Evolutionary conservation across 306 rosid genomes (phyloP), one percentile per base, ranked within the genome.

Genomic region (Cucurbita moschata): DNA sequence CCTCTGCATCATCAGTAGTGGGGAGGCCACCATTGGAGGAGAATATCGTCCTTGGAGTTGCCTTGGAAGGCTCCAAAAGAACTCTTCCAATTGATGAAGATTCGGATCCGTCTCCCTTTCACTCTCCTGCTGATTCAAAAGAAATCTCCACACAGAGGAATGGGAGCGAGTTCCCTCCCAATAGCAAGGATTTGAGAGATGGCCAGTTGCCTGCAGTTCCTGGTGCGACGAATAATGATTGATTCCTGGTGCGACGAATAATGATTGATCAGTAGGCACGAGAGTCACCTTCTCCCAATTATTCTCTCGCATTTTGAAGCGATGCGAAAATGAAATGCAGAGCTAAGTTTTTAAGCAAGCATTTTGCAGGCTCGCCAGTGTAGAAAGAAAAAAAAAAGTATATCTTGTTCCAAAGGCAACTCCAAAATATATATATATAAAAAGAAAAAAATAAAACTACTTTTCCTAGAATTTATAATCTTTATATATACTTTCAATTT

Each of bases 1-100:
- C 81, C 80, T 65, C 80, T 26, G 78, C 63, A 58, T 50, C 89
- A 5, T 47, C 83, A 10, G 65, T 87, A 39, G 64, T 78, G 35
- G 60, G 80, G 7, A 81, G 86, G 57, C 76, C 92, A 19, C 72
- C 91, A 54, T 73, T 94, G 46, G 97, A 91, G 79, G 97, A 91
- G 79, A 94, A 94, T 70, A 89, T 94, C 55, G 86, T 94, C 79
- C 97, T 94, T 12, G 99, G 88, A 55, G 97, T 94, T 79, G 99
- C 96, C 39, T 80, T 94, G n/a, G 96, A 94, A 72, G 99, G 97
- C 67, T 91, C 99, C 43, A 94, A 86, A 83, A 86, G 96, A 74
- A 94, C 96, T 50, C 99, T 94, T 68, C 99, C 92, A 8, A 91
- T 94, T 16, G 95, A 89, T 54, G 99, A 86, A 77, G 91, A 91